phyloP scores from a whole-genome alignment of 148 eudicot genomes.

The Amaranthus hypochondriacus region DNA sequence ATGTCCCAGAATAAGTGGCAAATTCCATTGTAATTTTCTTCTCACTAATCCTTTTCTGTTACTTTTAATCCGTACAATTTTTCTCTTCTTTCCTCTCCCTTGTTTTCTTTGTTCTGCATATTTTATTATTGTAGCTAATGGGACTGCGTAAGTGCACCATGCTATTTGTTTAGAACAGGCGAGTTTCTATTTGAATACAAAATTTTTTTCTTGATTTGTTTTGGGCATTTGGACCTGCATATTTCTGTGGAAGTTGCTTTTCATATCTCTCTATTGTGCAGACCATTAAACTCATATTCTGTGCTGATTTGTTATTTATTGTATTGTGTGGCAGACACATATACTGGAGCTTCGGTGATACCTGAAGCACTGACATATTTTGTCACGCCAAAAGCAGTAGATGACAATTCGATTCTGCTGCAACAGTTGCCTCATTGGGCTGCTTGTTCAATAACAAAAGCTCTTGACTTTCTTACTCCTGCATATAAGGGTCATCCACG shows the following conservation, averaged over 20 bases:
- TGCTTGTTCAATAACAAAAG: slow-evolving; percentile 94
- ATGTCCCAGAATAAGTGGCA: not conserved
- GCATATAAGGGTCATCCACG: slow-evolving; percentile 92
- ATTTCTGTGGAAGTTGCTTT: not conserved
- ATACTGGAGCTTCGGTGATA: slow-evolving; percentile 84
- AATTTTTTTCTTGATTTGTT: not conserved
- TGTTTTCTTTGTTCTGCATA: too few species aligned
- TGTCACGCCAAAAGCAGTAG: slow-evolving; percentile 90
- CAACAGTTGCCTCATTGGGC: slow-evolving; percentile 99
- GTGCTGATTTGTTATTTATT: slow-evolving; percentile 1
- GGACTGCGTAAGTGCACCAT: not conserved
- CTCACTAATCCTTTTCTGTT: too few species aligned
- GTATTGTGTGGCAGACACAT: slow-evolving; percentile 54
- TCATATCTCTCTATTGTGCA: not conserved
- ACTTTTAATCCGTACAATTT: too few species aligned
- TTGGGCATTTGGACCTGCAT: not conserved
- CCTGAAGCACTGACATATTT: slow-evolving; percentile 93
- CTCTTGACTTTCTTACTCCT: slow-evolving; percentile 86
- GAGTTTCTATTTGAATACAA: not conserved
- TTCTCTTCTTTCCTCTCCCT: too few species aligned
- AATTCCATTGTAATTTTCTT: not conserved
- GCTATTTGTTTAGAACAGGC: not conserved
- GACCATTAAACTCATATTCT: not conserved
- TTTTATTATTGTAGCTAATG: too few species aligned
- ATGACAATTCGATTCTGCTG: slow-evolving; percentile 81